Evolutionary conservation across 2,329 filamentous ascomycete species (phyloP).

Genomic region (Chaetomium sp.): DNA sequence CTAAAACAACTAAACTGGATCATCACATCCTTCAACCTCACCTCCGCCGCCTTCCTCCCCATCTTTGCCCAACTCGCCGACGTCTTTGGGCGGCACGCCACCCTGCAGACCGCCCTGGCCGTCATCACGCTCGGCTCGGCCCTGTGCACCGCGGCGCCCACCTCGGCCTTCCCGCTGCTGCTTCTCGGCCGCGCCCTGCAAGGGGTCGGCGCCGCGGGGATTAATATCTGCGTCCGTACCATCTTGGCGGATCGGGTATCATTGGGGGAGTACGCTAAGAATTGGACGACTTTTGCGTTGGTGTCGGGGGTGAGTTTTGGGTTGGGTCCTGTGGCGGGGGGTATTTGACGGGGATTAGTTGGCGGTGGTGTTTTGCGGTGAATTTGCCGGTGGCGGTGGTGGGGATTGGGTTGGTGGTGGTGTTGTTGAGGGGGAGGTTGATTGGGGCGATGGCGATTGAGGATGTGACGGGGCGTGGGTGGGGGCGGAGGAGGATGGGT

Average conservation of each 20-base stretch:
- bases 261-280: constrained; percentile 62
- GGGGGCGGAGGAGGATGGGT: not conserved
- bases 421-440: constrained; percentile 61
- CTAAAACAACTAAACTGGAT: constrained; percentile 68
- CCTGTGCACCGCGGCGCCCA: constrained; percentile 61
- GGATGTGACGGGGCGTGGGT: not conserved
- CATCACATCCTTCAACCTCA: constrained; percentile 69
- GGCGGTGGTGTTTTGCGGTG: constrained; percentile 69
- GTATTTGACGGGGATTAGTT: constrained; percentile 56
- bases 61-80: constrained; percentile 66
- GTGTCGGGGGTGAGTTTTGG: constrained; percentile 62
- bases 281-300: constrained; percentile 63
- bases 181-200: constrained; percentile 66
- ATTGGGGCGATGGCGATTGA: constrained; percentile 49
- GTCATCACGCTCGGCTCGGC: constrained; percentile 62
- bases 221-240: constrained; percentile 62
- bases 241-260: constrained; percentile 68
- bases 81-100: constrained; percentile 63
- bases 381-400: constrained; percentile 59
- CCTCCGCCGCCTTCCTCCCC: constrained; percentile 67
- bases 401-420: constrained; percentile 55
- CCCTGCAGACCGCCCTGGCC: constrained; percentile 59
- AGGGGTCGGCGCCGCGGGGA: constrained; percentile 62
- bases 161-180: constrained; percentile 58
- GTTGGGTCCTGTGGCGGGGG: constrained; percentile 65